Conservation (phyloP, 192 early-diverging fungal genomes). For the Pilobolus umbonatus region DNA sequence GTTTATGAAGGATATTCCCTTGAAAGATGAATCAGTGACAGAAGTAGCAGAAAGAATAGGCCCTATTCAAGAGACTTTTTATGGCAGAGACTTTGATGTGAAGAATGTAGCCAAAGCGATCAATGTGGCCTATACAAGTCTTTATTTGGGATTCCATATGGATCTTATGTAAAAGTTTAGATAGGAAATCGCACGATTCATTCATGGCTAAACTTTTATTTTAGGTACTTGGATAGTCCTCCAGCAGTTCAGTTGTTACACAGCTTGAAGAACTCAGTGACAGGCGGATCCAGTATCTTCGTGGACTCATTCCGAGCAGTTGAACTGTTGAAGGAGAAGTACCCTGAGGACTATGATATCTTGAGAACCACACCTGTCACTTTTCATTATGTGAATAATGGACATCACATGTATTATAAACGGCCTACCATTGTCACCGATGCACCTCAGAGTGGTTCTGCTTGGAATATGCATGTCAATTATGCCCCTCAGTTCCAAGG, state of each 20-base stretch:
- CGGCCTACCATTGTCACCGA: constrained; percentile 59
- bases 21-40: constrained; percentile 51
- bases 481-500: constrained; percentile 87
- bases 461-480: constrained; percentile 53
- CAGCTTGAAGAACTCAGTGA: constrained; percentile 70
- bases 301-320: constrained; percentile 70
- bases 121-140: constrained; percentile 82
- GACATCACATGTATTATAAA: constrained; percentile 67
- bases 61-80: constrained; percentile 66
- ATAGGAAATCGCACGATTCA: not conserved
- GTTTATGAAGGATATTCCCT: constrained; percentile 63
- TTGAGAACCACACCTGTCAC: constrained; percentile 58
- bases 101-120: constrained; percentile 67
- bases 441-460: constrained; percentile 28
- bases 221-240: constrained; percentile 73
- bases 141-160: constrained; percentile 82
- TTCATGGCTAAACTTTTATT: constrained; percentile 1
- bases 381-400: constrained; percentile 77
- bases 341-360: constrained; percentile 58
- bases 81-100: constrained; percentile 75
- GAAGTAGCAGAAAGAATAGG: constrained; percentile 63
- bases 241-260: constrained; percentile 80
- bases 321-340: constrained; percentile 44
- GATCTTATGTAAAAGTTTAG: constrained; percentile 66
- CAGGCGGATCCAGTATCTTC: constrained; percentile 69